Evolutionary conservation across 2,329 filamentous ascomycete species (phyloP).

Genomic region (Exophiala oligosperma): DNA sequence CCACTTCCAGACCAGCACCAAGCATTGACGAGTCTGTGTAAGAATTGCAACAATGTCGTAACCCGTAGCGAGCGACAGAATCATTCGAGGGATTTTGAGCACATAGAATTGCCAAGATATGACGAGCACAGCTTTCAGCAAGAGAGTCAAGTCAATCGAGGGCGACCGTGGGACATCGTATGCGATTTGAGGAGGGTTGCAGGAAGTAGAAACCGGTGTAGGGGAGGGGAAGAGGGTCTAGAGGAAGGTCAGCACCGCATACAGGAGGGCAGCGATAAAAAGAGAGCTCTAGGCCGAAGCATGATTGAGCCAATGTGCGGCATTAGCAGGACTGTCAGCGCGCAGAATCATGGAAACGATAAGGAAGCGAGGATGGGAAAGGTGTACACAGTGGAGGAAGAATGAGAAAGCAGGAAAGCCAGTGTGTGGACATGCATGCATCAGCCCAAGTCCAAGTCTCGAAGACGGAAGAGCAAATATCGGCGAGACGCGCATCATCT

Average conservation of each 20-base stretch:
- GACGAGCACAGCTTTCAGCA: too few species aligned
- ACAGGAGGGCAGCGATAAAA: neutral
- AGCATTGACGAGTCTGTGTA: too few species aligned
- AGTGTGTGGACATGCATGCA: conserved; percentile 3
- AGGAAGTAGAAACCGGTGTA: neutral
- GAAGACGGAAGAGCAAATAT: conserved; percentile 14
- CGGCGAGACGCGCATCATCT: neutral
- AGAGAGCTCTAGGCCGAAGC: neutral
- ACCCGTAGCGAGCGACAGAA: too few species aligned
- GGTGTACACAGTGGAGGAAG: neutral
- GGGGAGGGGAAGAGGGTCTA: neutral
- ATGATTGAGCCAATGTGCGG: neutral
- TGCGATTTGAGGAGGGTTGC: neutral
- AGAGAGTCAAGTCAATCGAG: too few species aligned
- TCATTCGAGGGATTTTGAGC: too few species aligned
- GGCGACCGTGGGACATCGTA: neutral
- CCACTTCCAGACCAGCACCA: too few species aligned
- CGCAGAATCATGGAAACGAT: neutral
- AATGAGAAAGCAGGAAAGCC: conserved; percentile 5
- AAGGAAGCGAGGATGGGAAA: neutral
- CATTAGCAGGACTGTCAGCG: conserved; percentile 2
- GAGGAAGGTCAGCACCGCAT: conserved; percentile 11
- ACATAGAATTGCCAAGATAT: too few species aligned
- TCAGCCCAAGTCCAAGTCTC: neutral
- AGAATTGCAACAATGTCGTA: too few species aligned